Conservation (phyloP, 2,329 filamentous ascomycete genomes). For the Teratosphaeria nubilosa region DNA sequence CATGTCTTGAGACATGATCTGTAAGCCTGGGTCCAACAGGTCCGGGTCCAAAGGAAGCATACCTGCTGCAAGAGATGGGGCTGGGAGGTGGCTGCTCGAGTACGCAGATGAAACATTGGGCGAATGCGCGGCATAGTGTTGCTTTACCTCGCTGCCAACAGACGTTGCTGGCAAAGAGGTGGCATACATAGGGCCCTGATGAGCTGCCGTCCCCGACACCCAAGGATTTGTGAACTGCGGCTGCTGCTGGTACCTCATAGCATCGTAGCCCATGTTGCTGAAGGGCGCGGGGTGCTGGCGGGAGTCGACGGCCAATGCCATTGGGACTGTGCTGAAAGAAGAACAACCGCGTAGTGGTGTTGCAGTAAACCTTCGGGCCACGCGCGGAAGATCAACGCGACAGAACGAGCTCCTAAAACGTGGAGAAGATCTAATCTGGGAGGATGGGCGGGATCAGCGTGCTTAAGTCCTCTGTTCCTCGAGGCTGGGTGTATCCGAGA, state of each 20-base stretch:
- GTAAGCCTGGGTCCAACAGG: slow-evolving; percentile 56
- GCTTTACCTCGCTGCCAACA: slow-evolving; percentile 41
- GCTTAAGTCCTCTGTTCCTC: slow-evolving; percentile 26
- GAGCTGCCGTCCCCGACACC: slow-evolving; percentile 50
- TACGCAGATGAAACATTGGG: slow-evolving; percentile 38
- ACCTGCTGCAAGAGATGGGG: slow-evolving; percentile 59
- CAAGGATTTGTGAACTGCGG: slow-evolving; percentile 89
- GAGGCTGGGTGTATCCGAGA: slow-evolving; percentile 17
- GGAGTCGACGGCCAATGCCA: slow-evolving; percentile 93
- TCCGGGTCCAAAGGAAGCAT: slow-evolving; percentile 53
- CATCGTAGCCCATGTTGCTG: slow-evolving; percentile 73
- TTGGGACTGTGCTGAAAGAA: slow-evolving; percentile 29
- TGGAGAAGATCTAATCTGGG: slow-evolving; percentile 30
- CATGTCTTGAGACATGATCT: slow-evolving; percentile 57
- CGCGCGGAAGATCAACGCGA: slow-evolving; percentile 5
- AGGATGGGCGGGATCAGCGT: slow-evolving; percentile 41
- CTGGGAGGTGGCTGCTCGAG: slow-evolving; percentile 60
- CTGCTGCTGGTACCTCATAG: slow-evolving; percentile 57
- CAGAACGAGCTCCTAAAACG: slow-evolving; percentile 28
- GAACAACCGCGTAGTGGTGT: neutral
- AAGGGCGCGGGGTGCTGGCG: slow-evolving; percentile 62
- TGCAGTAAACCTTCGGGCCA: slow-evolving; percentile 6
- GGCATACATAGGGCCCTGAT: slow-evolving; percentile 54
- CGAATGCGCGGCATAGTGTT: slow-evolving; percentile 19
- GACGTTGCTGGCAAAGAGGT: slow-evolving; percentile 52